Base-by-base conservation (phyloP, 108 stramenopile species). In the Skeletonema costatum region DNA sequence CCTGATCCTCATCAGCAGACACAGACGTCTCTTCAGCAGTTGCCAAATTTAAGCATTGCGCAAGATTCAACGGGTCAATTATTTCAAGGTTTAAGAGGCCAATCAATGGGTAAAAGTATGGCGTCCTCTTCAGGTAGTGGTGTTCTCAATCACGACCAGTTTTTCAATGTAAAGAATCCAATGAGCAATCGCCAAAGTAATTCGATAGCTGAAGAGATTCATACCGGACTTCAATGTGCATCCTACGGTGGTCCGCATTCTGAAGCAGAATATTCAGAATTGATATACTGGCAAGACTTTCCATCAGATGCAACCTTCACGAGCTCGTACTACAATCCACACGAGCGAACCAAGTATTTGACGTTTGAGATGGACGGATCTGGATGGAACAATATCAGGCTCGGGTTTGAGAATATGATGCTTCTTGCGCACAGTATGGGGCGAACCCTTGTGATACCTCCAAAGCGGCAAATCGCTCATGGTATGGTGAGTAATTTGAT, bases 301-400 rank as follows among this genome's bases (percentile, higher is more conserved):
- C 61, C 71, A 32, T 35, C 65, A 29, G 85, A 85, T 60, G 73
- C 75, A 13, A 59, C 73, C 0, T 74, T 69, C 48, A 56, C 19
- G 11, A 77, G 75, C 48, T 51, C 69, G 3, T 66, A 32, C 71
- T 79, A 79, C 30, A 71, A 64, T 39, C 32, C 60, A 33, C 60
- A 78, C 42, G 67, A 68, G 53, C 59, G 61, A 21, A 48, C 62
- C 0, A 87, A 89, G 64, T 92, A 92, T 73, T 62, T 92, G 14
- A 92, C 89, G 35, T 89, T 90, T 56, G 89, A 92, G 82, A 83
- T 87, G 64, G 91, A 92, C 70, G 58, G 32, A 10, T 75, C 64
- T 25, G 91, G 89, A 16, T 92, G 81, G 70, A 92, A 92, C 64
- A 90, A 92, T 76, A 84, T 88, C 35, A 88, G 91, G 42, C 80